A percentile compares a stretch with the other conserved stretches of the same genome.
Conservation (phyloP, 352 stramenopile genomes). For the Phytophthora melonis region DNA sequence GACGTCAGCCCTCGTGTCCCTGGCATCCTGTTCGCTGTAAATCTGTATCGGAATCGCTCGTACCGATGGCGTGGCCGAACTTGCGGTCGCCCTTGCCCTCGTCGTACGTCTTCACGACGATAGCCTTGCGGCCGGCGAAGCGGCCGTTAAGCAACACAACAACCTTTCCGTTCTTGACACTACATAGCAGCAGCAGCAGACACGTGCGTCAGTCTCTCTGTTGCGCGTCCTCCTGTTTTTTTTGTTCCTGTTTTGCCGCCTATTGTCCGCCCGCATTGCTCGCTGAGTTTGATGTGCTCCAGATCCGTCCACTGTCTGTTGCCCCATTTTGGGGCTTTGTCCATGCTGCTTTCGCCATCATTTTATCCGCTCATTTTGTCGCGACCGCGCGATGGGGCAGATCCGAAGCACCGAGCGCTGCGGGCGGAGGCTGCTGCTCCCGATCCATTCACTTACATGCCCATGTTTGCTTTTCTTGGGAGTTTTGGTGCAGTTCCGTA, state of each 20-base stretch:
- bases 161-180: constrained; percentile 99
- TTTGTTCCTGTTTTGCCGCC: constrained; percentile 7
- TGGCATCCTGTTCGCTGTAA: neutral
- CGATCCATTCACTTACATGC: constrained; percentile 75
- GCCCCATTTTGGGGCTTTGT: neutral
- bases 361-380: neutral
- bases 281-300: constrained; percentile 6
- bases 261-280: constrained; percentile 4
- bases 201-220: constrained; percentile 19
- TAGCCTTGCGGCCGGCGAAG: constrained; percentile 99
- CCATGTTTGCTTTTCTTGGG: constrained; percentile 83
- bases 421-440: constrained; percentile 2
- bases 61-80: constrained; percentile 97
- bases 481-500: constrained; percentile 90
- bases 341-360: neutral
- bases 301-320: constrained; percentile 24
- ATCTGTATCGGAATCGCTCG: constrained; percentile 8
- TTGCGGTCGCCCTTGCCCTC: constrained; percentile 96
- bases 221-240: constrained; percentile 3
- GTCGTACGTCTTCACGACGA: constrained; percentile 99
- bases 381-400: neutral
- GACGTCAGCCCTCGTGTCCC: neutral
- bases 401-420: constrained; percentile 20
- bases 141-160: constrained; percentile 99
- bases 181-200: constrained; percentile 43